These are phyloP conservation scores for Byssothecium circinans DNA, from an alignment of 2,329 filamentous ascomycete genomes.

Conservation along the genomic window DNA sequence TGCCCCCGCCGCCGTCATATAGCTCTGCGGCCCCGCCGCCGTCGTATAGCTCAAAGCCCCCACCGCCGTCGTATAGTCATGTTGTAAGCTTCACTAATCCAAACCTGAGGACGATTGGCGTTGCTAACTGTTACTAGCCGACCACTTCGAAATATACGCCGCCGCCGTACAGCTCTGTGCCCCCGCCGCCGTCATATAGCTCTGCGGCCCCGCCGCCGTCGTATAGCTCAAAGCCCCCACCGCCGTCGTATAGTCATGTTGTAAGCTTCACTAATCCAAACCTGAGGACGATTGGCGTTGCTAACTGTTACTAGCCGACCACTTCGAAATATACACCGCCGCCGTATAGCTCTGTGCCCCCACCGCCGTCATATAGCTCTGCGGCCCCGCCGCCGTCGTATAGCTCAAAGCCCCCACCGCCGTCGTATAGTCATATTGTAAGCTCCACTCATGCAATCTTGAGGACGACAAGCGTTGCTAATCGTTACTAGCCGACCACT, in stretches of 20 bases:
- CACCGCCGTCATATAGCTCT: too few species aligned
- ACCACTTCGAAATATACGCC: background rate
- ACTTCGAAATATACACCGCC: background rate
- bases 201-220: too few species aligned
- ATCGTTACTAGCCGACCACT: slow-evolving; percentile 1
- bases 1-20: slow-evolving; percentile 1
- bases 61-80: too few species aligned
- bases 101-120: background rate
- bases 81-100: background rate
- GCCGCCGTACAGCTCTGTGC: too few species aligned
- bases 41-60: too few species aligned
- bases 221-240: background rate
- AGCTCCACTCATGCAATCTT: background rate
- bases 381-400: too few species aligned
- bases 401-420: too few species aligned
- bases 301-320: too few species aligned
- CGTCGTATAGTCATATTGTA: background rate
- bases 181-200: too few species aligned
- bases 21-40: too few species aligned
- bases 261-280: too few species aligned
- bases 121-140: slow-evolving; percentile 1
- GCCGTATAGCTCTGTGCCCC: background rate
- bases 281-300: too few species aligned
- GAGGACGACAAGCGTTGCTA: background rate
- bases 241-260: background rate